Base-by-base conservation (phyloP, 1,139 yeast genomes). In the Eremothecium coryli region DNA sequence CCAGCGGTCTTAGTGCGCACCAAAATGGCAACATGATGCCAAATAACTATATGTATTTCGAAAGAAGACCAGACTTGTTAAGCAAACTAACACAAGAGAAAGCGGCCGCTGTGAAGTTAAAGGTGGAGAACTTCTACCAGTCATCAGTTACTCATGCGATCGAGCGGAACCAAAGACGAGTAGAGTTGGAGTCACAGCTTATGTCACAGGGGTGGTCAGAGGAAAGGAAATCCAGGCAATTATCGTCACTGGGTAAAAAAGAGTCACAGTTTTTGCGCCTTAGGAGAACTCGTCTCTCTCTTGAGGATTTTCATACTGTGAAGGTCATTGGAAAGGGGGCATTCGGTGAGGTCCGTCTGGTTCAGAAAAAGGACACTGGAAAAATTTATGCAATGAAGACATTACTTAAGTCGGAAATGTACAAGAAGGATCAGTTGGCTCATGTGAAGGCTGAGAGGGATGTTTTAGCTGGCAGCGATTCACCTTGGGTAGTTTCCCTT, bases 311-410 rank as follows among this genome's bases (percentile, higher is more conserved):
- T 54, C 71, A 66, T 38, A 80, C 90, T 1, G 88, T 81, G 20
- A 81, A 81, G 56, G 90, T 81, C 14, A 81, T 81, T 49, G 93
- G 93, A 47, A 81, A 81, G 55, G 93, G 93, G 56, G 93, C 93
- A 0, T 81, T 81, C 60, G 93, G 93, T 49, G 93, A 81, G 52
- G 93, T 81, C 30, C 64, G 93, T 49, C 62, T 81, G 40, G 93
- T 80, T n/a, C 93, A 81, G 56, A 81, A 81, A 64, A 70, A 64
- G 41, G 90, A 81, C 53, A 79, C 88, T 1, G 93, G 93, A 34
- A 81, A 81, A 54, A 80, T 81, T 12, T 81, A 80, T 59, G 93
- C 93, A 8, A 81, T 81, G 93, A 81, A 81, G 57, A 81, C 90
- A 1, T 61, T 81, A 38, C 61, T 81, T 41, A 81, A 81, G 55